Conservation (phyloP, 495 filamentous ascomycete species). For the Penicillium arizonense region DNA sequence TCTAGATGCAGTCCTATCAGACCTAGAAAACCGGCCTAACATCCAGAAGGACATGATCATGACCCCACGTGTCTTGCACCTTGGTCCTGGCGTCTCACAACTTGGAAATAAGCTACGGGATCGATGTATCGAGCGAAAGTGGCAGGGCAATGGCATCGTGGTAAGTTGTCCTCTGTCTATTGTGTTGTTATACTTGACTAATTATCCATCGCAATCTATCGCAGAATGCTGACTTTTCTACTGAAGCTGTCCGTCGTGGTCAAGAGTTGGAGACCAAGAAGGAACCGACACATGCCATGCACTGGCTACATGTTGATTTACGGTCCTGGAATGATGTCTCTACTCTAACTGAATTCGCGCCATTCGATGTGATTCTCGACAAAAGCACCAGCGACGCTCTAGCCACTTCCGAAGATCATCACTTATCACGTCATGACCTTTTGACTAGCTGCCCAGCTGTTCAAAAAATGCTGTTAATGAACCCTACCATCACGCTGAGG, state of each 20-base stretch:
- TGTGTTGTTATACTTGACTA: neutral
- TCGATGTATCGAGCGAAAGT: conserved; percentile 25
- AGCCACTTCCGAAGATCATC: conserved; percentile 25
- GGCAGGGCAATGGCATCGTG: conserved; percentile 36
- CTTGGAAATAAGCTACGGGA: conserved; percentile 35
- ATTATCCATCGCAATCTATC: conserved; percentile 1
- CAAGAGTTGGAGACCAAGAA: conserved; percentile 22
- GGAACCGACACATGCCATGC: conserved; percentile 27
- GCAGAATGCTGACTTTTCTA: conserved; percentile 45
- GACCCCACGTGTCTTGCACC: conserved; percentile 32
- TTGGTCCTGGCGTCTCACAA: conserved; percentile 41
- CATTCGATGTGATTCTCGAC: conserved; percentile 41
- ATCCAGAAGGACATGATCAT: neutral
- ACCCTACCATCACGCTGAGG: conserved; percentile 13
- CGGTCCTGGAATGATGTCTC: conserved; percentile 36
- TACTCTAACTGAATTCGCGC: conserved; percentile 20
- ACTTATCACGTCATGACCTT: conserved; percentile 6
- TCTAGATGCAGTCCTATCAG: conserved; percentile 28
- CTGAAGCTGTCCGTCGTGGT: conserved; percentile 41
- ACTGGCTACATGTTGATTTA: conserved; percentile 36
- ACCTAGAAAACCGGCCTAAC: conserved; percentile 19
- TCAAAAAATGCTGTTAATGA: conserved; percentile 7
- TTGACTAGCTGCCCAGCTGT: conserved; percentile 26
- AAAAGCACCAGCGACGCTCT: conserved; percentile 48
- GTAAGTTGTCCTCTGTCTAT: conserved; percentile 18